phyloP scores from a whole-genome alignment of 1,284 basidiomycete species.

The Moesziomyces parantarcticus region DNA sequence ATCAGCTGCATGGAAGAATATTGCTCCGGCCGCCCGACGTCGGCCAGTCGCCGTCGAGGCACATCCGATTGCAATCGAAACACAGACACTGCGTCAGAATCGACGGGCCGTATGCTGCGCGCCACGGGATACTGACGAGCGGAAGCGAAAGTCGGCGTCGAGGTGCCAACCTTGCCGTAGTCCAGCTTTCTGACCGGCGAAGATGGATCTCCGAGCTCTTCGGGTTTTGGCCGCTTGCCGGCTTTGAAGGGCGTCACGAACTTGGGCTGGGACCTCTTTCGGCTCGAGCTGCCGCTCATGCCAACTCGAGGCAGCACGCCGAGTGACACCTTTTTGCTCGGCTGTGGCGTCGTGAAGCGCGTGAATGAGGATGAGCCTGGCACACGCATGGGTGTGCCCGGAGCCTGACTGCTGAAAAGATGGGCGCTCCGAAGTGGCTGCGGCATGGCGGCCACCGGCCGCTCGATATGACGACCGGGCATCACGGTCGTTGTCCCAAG shows the following conservation, averaged over 20 bases:
- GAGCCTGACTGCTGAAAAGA: constrained; percentile 2
- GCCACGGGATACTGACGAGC: constrained; percentile 11
- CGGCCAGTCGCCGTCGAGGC: constrained; percentile 19
- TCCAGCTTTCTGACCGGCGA: constrained; percentile 21
- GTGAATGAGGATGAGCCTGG: constrained; percentile 5
- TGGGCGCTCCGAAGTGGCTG: constrained; percentile 9
- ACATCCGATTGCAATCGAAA: constrained; percentile 8
- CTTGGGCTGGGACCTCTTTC: constrained; percentile 26
- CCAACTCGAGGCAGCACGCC: constrained; percentile 42
- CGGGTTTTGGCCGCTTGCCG: constrained; percentile 34
- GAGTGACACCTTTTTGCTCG: constrained; percentile 39
- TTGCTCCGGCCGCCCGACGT: constrained; percentile 39
- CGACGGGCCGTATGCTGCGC: neutral
- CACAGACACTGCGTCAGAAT: constrained; percentile 14
- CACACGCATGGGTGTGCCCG: constrained; percentile 20
- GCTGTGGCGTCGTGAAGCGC: constrained; percentile 31
- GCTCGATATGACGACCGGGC: constrained; percentile 5
- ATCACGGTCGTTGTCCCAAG: neutral
- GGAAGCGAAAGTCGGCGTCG: neutral
- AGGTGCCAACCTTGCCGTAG: constrained; percentile 2
- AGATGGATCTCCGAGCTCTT: constrained; percentile 13
- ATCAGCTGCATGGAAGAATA: constrained; percentile 39
- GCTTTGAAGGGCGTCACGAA: constrained; percentile 58
- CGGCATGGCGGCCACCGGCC: constrained; percentile 19
- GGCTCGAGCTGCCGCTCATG: constrained; percentile 22